A percentile compares a stretch with the other conserved stretches of the same genome.
These are phyloP conservation scores for Pleodorina starrii DNA, from an alignment of 139 green algal species.

Conservation along the genomic window DNA sequence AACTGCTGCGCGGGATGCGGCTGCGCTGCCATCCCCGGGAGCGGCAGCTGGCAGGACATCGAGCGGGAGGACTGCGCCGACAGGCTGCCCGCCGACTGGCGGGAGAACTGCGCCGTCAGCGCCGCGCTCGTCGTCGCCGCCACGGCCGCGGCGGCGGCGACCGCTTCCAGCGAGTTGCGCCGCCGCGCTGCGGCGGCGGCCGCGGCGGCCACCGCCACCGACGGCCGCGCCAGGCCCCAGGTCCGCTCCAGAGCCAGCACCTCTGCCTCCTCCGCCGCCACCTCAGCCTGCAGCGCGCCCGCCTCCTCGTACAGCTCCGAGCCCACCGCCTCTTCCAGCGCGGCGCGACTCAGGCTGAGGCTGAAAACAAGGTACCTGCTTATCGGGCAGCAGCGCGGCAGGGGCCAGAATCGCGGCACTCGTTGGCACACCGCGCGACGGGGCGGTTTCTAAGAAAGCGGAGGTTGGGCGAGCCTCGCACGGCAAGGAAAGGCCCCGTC, in stretches of 20 bases:
- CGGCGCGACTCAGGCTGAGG: background rate
- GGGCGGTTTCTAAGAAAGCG: too few relatives aligned
- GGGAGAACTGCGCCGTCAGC: background rate
- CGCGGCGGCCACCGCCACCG: background rate
- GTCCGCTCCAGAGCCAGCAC: background rate
- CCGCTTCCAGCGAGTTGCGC: background rate
- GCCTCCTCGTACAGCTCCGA: conserved; percentile 38
- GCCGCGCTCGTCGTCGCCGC: too few relatives aligned
- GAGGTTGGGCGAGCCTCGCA: too few relatives aligned
- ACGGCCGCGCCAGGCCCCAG: background rate
- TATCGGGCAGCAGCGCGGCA: too few relatives aligned
- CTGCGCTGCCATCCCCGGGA: too few relatives aligned
- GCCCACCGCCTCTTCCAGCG: background rate
- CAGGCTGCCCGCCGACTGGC: background rate
- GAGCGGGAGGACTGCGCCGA: background rate
- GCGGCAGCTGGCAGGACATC: background rate
- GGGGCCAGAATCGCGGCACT: too few relatives aligned
- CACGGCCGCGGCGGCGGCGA: background rate
- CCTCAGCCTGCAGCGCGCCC: conserved; percentile 15
- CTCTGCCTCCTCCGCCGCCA: conserved; percentile 38
- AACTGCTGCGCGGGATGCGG: background rate
- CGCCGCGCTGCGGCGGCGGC: background rate
- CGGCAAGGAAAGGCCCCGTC: too few relatives aligned
- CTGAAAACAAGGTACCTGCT: conserved; percentile 27
- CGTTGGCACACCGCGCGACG: too few relatives aligned